Percentiles rank a stretch among this genome's conserved stretches.
phyloP scores from a whole-genome alignment of 176 grass and related monocot genomes.

The Eleusine indica region DNA sequence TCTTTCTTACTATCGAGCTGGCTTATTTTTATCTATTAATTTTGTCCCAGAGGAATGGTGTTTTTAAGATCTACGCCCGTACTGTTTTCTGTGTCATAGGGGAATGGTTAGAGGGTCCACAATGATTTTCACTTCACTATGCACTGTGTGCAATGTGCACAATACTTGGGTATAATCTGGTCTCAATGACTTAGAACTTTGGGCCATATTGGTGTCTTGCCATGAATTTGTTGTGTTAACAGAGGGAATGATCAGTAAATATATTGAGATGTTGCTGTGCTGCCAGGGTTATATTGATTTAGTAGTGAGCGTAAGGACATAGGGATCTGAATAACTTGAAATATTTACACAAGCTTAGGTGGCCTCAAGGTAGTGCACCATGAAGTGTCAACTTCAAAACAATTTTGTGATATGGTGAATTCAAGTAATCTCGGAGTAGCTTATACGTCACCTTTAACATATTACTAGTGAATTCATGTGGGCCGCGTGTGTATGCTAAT shows the following conservation, averaged over 20 bases:
- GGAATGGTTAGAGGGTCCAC: neutral
- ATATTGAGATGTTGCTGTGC: neutral
- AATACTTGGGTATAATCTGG: neutral
- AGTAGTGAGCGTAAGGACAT: neutral
- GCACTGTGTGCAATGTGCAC: neutral
- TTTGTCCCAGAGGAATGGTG: neutral
- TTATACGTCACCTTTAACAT: neutral
- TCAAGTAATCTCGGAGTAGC: neutral
- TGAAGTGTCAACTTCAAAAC: neutral
- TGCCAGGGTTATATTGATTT: neutral
- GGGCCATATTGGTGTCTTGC: neutral
- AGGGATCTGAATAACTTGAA: neutral
- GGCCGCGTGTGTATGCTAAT: neutral
- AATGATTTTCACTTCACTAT: neutral
- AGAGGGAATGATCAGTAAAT: neutral
- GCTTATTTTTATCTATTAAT: neutral
- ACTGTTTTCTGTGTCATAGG: neutral
- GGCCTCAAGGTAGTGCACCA: neutral
- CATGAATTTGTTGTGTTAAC: neutral
- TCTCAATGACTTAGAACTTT: neutral
- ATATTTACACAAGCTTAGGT: neutral
- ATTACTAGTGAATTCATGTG: neutral
- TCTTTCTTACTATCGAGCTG: constrained; percentile 30
- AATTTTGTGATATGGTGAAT: neutral
- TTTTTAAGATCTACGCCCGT: neutral